A percentile compares a stretch with the other conserved stretches of the same genome.
Conservation (phyloP, 164 flowering plant species). For the Tinospora cordifolia region DNA sequence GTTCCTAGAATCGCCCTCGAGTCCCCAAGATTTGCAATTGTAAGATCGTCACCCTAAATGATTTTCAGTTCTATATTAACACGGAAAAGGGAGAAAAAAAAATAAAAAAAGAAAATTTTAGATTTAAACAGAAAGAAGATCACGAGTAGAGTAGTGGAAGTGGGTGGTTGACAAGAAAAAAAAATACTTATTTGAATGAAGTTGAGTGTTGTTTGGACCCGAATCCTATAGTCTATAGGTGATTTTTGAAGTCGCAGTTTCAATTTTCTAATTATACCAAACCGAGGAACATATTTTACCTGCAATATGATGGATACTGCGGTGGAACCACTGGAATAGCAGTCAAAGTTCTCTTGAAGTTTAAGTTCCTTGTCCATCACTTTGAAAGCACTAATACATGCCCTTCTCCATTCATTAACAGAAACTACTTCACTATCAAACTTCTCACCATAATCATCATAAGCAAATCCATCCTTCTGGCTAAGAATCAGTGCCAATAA, state of each 20-base stretch:
- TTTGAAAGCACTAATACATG: slow-evolving; percentile 50
- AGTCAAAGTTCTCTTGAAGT: slow-evolving; percentile 51
- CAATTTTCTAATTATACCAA: not conserved
- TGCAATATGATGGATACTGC: slow-evolving; percentile 64
- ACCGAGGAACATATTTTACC: slow-evolving; percentile 28
- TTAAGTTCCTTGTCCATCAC: slow-evolving; percentile 80
- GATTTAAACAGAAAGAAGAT: too few relatives aligned
- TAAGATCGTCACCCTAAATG: slow-evolving; percentile 54
- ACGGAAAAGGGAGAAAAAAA: not conserved
- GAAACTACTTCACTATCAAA: not conserved
- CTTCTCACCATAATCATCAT: slow-evolving; percentile 2
- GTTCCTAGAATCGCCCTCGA: slow-evolving; percentile 82
- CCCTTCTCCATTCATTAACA: slow-evolving; percentile 47
- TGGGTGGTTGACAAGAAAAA: too few relatives aligned
- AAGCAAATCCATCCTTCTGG: slow-evolving; percentile 30
- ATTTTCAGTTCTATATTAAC: not conserved
- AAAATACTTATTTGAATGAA: too few relatives aligned
- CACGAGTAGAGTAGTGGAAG: too few relatives aligned
- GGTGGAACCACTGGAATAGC: slow-evolving; percentile 68
- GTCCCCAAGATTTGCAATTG: slow-evolving; percentile 81
- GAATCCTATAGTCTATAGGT: not conserved
- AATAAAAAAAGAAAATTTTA: not conserved
- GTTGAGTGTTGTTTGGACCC: too few relatives aligned
- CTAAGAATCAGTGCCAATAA: slow-evolving; percentile 27
- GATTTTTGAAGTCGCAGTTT: not conserved